Evolutionary conservation across 2,329 filamentous ascomycete species (phyloP), one percentile per base, ranked within the genome.

Genomic region (Aspergillus clavatus): DNA sequence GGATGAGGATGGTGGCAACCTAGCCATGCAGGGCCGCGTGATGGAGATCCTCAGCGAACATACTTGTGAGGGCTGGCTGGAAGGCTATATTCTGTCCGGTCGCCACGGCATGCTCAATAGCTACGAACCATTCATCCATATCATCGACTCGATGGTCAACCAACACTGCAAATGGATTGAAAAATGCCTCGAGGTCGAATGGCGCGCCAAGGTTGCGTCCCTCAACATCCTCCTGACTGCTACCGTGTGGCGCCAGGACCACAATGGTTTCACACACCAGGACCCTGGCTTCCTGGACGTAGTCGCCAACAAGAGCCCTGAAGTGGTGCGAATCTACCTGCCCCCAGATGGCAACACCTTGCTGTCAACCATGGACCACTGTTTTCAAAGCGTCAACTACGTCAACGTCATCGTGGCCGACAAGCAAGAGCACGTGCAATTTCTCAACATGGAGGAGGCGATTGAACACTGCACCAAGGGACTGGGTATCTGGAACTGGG

Each of bases 11-110:
- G 86, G 86, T 7, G 86, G 86, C 50, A 89, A 90, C 57, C 72
- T 90, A 19, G 77, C 81, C 5, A 77, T 72, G 14, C 74, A 76
- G 11, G 86, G 86, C 12, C 78, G 85, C 22, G 86, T 89, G 27
- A 89, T 90, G 84, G 86, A 90, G 65, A 89, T 89, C 63, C 77
- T 90, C n/a, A 86, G 82, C 14, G 86, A 90, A 66, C 86, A 90
- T 62, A 89, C 84, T 12, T 81, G 80, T 48, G 86, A 90, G 65
- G 86, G 84, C 21, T 90, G 86, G 86, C 74, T 90, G 12, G 86
- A 90, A 70, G 86, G 86, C 3, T 90, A 89, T 61, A 69, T 87
- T 33, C 74, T 90, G 2, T 87, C 81, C 43, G 86, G 86, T 22
- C 78, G 86, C 4, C 86, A 89, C 53, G 86, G 86, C 10, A 63